Percentiles rank a stretch among this genome's conserved stretches.
phyloP scores from a whole-genome alignment of 805 yeast species.

The Brettanomyces anomalus region DNA sequence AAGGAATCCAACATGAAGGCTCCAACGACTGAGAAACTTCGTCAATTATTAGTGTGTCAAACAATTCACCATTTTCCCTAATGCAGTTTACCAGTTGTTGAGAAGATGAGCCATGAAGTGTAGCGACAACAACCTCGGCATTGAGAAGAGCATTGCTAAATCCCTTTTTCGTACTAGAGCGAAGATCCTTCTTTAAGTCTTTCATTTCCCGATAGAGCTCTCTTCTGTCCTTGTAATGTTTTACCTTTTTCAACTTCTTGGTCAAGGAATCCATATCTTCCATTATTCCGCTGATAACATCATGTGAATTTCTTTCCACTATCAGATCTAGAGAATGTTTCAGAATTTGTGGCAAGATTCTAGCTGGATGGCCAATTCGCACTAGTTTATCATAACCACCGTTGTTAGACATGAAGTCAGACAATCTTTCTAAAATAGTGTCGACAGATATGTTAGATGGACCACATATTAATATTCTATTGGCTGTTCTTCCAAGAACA shows the following conservation, averaged over 20 bases:
- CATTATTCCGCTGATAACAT: conserved; percentile 57
- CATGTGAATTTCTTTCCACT: conserved; percentile 48
- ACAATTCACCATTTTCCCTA: conserved; percentile 30
- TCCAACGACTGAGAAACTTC: conserved; percentile 93
- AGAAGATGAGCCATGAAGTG: conserved; percentile 84
- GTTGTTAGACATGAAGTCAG: conserved; percentile 30
- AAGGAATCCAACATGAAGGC: conserved; percentile 95
- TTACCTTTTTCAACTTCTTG: conserved; percentile 34
- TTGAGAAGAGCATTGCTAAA: conserved; percentile 46
- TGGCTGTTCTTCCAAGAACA: conserved; percentile 8
- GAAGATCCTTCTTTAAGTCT: conserved; percentile 59
- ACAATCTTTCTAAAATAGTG: conserved; percentile 73
- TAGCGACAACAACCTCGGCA: conserved; percentile 67
- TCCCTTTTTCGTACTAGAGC: conserved; percentile 55
- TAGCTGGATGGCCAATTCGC: conserved; percentile 90
- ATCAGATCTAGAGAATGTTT: conserved; percentile 72
- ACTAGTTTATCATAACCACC: conserved; percentile 37
- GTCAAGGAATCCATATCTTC: conserved; percentile 50
- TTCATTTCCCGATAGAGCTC: conserved; percentile 64
- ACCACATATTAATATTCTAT: conserved; percentile 75
- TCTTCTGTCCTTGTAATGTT: conserved; percentile 50
- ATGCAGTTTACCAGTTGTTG: conserved; percentile 50
- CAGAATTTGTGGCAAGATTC: conserved; percentile 52
- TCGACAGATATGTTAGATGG: conserved; percentile 93
- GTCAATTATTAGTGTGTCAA: conserved; percentile 82